phyloP scores from a whole-genome alignment of 257 asterid genomes.

The Solanum pennellii region DNA sequence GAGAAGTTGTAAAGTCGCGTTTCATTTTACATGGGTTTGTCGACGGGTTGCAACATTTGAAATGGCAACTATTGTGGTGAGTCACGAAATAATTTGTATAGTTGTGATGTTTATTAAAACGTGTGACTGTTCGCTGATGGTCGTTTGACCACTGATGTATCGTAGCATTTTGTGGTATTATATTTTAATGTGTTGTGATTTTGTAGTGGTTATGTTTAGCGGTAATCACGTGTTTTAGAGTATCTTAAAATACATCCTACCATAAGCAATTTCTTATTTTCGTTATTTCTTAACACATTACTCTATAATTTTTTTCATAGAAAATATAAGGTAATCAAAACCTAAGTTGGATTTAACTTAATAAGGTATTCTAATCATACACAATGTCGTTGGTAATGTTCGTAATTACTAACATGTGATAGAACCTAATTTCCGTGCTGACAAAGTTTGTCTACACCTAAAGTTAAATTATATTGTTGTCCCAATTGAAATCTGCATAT shows the following conservation, averaged over 20 bases:
- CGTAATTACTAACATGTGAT: neutral
- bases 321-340: neutral
- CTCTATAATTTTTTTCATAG: neutral
- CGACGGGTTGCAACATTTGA: too few relatives aligned
- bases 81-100: too few relatives aligned
- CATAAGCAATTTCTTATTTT: neutral
- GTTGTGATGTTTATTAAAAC: too few relatives aligned
- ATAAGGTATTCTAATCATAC: neutral
- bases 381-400: neutral
- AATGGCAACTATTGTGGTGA: neutral
- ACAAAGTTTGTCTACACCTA: neutral
- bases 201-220: too few relatives aligned
- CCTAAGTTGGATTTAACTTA: neutral
- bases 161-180: too few relatives aligned
- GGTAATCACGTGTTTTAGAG: too few relatives aligned
- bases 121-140: too few relatives aligned
- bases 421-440: neutral
- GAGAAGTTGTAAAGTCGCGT: rapidly evolving
- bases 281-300: neutral
- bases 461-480: neutral
- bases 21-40: too few relatives aligned
- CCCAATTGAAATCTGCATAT: too few relatives aligned
- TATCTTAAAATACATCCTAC: neutral
- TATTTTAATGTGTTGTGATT: too few relatives aligned
- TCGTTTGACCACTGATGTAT: too few relatives aligned